Percentiles rank a stretch among this genome's conserved stretches.
These are phyloP conservation scores for Acidomyces sp. DNA, from an alignment of 495 filamentous ascomycete species.

Conservation along the genomic window DNA sequence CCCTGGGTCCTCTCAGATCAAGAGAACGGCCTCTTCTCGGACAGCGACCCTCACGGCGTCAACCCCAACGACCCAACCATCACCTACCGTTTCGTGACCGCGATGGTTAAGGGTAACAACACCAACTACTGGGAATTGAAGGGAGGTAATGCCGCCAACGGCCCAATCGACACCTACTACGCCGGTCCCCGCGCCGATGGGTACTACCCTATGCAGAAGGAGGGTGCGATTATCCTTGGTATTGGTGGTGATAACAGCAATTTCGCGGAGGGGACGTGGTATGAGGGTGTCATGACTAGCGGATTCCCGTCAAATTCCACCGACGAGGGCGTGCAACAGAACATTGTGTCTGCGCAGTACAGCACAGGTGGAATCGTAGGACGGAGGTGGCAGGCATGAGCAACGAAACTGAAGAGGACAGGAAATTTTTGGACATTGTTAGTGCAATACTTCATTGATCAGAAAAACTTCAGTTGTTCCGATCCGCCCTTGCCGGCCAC, in stretches of 20 bases:
- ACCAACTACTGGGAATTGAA: conserved; percentile 40
- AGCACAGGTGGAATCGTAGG: too few relatives aligned
- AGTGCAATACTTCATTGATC: too few relatives aligned
- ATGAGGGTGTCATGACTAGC: conserved; percentile 47
- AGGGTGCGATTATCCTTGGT: conserved; percentile 48
- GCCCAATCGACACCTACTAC: conserved; percentile 43
- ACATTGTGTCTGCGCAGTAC: too few relatives aligned
- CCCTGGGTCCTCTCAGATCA: conserved; percentile 51
- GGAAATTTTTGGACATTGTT: too few relatives aligned
- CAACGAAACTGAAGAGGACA: too few relatives aligned
- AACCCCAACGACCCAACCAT: conserved; percentile 38
- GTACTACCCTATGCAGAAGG: conserved; percentile 48
- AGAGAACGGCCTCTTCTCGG: conserved; percentile 47
- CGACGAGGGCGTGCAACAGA: conserved; percentile 42
- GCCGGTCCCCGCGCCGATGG: conserved; percentile 39
- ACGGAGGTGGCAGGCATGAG: too few relatives aligned
- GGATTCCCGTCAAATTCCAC: conserved; percentile 43
- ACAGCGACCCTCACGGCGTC: conserved; percentile 21
- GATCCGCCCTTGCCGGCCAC: too few relatives aligned
- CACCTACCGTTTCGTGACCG: conserved; percentile 39
- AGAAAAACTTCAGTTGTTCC: too few relatives aligned
- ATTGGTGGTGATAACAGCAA: conserved; percentile 46
- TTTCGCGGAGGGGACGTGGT: conserved; percentile 45
- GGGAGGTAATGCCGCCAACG: conserved; percentile 39
- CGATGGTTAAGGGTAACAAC: conserved; percentile 37